These are phyloP conservation scores for Fusarium agapanthi DNA, from an alignment of 2,329 filamentous ascomycete genomes.

Conservation along the genomic window DNA sequence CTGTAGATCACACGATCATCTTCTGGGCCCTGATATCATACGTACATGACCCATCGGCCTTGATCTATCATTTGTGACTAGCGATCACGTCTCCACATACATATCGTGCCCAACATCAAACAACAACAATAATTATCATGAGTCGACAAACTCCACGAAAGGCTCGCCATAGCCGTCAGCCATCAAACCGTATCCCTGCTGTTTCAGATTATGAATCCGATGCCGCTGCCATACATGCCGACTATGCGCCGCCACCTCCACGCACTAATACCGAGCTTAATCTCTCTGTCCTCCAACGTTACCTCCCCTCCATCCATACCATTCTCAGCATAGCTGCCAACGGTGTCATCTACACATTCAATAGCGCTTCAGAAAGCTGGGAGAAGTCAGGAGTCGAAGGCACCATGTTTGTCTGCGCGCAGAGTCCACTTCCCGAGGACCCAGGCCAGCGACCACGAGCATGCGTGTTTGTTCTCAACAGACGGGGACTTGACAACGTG, in stretches of 20 bases:
- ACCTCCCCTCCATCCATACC: conserved; percentile 75
- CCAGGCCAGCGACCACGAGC: conserved; percentile 50
- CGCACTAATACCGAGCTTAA: conserved; percentile 89
- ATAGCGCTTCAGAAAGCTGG: conserved; percentile 72
- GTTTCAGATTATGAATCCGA: conserved; percentile 74
- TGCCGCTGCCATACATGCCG: conserved; percentile 55
- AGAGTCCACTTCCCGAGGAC: conserved; percentile 54
- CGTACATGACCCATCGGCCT: not conserved
- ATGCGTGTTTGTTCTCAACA: conserved; percentile 78
- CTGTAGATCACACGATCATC: conserved; percentile 3
- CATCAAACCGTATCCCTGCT: conserved; percentile 51
- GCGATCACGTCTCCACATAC: not conserved
- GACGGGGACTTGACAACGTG: conserved; percentile 76
- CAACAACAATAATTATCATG: conserved; percentile 47
- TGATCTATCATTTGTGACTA: not conserved
- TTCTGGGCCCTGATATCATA: not conserved
- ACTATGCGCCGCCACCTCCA: conserved; percentile 57
- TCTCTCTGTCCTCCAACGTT: conserved; percentile 81
- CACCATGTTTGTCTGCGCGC: conserved; percentile 85
- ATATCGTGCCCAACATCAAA: conserved; percentile 16
- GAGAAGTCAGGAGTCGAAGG: conserved; percentile 88
- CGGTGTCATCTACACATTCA: conserved; percentile 86
- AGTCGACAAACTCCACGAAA: conserved; percentile 55
- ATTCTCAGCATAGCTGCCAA: conserved; percentile 87
- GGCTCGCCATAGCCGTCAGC: conserved; percentile 52